Evolutionary conservation across 176 grass and related monocot genomes (phyloP).

Genomic region (Oryza glumipatula): DNA sequence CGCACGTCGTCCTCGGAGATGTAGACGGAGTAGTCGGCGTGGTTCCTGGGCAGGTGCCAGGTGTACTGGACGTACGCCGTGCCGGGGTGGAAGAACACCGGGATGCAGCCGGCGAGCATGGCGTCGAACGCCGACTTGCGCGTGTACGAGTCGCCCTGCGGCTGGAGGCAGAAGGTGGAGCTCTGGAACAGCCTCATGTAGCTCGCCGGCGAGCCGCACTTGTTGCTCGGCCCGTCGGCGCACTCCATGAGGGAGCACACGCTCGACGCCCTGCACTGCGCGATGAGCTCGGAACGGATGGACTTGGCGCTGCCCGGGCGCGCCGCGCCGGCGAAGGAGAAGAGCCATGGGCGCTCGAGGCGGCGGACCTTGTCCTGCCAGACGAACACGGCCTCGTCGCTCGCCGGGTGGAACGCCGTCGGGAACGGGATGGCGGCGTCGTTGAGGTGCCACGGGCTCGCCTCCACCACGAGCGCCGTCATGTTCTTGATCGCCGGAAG

Average conservation of each 20-base stretch:
- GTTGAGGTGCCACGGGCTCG: constrained; percentile 76
- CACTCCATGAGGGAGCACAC: constrained; percentile 67
- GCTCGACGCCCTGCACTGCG: constrained; percentile 62
- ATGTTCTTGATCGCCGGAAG: constrained; percentile 75
- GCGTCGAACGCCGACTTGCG: constrained; percentile 61
- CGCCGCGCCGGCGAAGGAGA: constrained; percentile 72
- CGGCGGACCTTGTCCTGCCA: constrained; percentile 64
- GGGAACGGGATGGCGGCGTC: constrained; percentile 74
- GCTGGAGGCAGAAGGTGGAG: constrained; percentile 81
- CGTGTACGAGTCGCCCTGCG: constrained; percentile 57
- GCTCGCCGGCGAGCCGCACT: constrained; percentile 49
- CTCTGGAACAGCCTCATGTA: constrained; percentile 73
- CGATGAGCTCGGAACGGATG: constrained; percentile 37
- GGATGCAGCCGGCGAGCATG: constrained; percentile 79
- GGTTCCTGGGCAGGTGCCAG: constrained; percentile 65
- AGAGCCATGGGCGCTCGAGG: constrained; percentile 41
- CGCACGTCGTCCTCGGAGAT: constrained; percentile 65
- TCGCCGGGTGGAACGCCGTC: constrained; percentile 75
- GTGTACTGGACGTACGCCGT: constrained; percentile 83
- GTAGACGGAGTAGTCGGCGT: constrained; percentile 72
- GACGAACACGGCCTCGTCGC: constrained; percentile 55
- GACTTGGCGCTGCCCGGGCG: constrained; percentile 47
- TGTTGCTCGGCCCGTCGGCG: constrained; percentile 34
- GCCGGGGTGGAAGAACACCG: constrained; percentile 73
- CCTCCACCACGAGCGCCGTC: constrained; percentile 70